phyloP scores from a whole-genome alignment of 169 alveolate species.

The Eimeria brunetti region DNA sequence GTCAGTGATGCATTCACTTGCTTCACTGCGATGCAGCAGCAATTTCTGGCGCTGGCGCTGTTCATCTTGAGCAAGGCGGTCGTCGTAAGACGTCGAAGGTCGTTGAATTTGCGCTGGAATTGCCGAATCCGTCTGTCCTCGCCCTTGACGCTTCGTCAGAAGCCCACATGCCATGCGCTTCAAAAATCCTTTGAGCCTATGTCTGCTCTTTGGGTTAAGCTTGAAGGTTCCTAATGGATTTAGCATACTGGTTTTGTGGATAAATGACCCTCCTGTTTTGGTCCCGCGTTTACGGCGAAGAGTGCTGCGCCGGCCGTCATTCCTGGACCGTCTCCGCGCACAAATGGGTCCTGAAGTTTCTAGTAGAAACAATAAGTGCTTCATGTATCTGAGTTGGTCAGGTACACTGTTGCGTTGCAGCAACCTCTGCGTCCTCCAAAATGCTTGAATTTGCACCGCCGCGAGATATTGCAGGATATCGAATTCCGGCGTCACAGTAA shows the following conservation, averaged over 20 bases:
- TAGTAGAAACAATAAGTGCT: slow-evolving; percentile 59
- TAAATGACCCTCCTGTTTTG: slow-evolving; percentile 31
- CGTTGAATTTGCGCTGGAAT: neutral
- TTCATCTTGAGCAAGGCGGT: neutral
- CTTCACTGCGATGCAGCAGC: slow-evolving; percentile 26
- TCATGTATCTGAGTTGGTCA: slow-evolving; percentile 41
- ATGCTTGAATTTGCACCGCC: slow-evolving; percentile 59
- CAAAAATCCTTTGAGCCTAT: neutral
- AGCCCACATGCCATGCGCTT: neutral
- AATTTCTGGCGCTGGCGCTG: slow-evolving; percentile 38
- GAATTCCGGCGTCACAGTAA: neutral
- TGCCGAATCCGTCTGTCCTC: neutral
- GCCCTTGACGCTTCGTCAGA: neutral
- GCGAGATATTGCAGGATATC: slow-evolving; percentile 64
- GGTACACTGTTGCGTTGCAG: slow-evolving; percentile 40
- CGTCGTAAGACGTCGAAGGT: neutral
- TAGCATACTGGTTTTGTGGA: neutral
- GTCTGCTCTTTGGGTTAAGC: neutral
- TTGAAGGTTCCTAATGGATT: slow-evolving; percentile 32
- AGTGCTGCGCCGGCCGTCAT: slow-evolving; percentile 66
- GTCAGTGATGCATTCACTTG: slow-evolving; percentile 36
- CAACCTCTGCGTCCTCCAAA: slow-evolving; percentile 53
- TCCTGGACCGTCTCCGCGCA: slow-evolving; percentile 6
- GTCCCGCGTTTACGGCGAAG: slow-evolving; percentile 67
- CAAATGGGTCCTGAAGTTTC: slow-evolving; percentile 57